A percentile compares a stretch with the other conserved stretches of the same genome.
Conservation (phyloP, 768 basidiomycete genomes). For the Mycena galopus region DNA sequence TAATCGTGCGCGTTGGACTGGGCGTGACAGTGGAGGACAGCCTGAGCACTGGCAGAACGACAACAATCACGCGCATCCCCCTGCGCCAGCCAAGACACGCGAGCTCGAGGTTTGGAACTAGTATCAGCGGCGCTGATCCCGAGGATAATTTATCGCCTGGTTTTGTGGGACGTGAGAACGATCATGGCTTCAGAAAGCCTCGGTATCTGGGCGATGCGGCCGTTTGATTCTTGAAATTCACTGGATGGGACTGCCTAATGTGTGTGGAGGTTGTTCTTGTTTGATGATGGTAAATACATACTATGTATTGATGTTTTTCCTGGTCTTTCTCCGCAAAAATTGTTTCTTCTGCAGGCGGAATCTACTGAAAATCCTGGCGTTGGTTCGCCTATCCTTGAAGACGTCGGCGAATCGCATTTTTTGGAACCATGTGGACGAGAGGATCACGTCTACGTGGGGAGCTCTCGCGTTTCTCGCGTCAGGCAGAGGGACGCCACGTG, state of each 20-base stretch:
- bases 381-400: too few species aligned
- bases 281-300: too few species aligned
- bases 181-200: neutral
- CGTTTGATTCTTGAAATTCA: neutral
- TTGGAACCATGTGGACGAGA: too few species aligned
- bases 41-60: neutral
- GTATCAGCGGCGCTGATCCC: neutral
- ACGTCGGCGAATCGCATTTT: too few species aligned
- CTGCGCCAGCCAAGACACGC: neutral
- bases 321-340: too few species aligned
- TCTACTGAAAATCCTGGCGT: too few species aligned
- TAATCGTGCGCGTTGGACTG: slow-evolving; percentile 3
- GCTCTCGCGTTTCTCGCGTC: too few species aligned
- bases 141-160: neutral
- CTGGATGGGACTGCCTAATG: neutral
- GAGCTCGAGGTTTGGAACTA: neutral
- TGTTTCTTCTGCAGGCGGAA: too few species aligned
- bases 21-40: slow-evolving; percentile 2
- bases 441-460: too few species aligned
- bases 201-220: neutral
- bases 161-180: neutral
- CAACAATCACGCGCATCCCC: neutral
- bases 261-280: too few species aligned
- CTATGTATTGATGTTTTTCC: too few species aligned
- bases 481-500: too few species aligned